phyloP scores from a whole-genome alignment of 331 rosid species.

The Quercus phellos region DNA sequence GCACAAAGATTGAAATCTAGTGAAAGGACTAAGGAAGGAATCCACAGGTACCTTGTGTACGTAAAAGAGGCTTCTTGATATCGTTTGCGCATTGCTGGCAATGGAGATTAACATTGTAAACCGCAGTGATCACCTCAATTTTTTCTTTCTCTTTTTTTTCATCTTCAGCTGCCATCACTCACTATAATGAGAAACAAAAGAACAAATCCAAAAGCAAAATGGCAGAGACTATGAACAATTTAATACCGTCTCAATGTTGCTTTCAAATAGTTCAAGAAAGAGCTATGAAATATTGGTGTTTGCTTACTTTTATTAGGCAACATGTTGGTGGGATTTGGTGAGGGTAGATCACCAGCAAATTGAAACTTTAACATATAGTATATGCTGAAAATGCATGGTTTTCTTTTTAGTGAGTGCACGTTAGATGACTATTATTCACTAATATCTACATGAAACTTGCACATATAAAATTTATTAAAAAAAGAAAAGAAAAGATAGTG shows the following conservation, averaged over 20 bases:
- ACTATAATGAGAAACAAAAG: not conserved
- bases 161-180: conserved; percentile 29
- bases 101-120: conserved; percentile 68
- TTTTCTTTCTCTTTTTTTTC: conserved; percentile 20
- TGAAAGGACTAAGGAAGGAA: not conserved
- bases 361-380: conserved; percentile 7
- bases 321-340: conserved; percentile 17
- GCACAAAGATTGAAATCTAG: no score
- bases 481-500: not conserved
- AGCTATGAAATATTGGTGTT: not conserved
- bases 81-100: conserved; percentile 69
- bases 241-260: not conserved
- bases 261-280: not conserved
- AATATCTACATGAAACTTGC: not conserved
- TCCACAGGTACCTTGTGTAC: conserved; percentile 40
- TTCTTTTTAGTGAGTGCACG: not conserved
- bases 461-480: not conserved
- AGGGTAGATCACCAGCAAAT: conserved; percentile 25
- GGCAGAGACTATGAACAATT: not conserved
- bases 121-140: conserved; percentile 54
- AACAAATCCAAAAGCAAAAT: not conserved
- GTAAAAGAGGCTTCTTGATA: conserved; percentile 61
- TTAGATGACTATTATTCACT: not conserved
- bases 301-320: not conserved
- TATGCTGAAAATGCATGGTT: not conserved